These are phyloP conservation scores for Skeletonema menzelii DNA, from an alignment of 108 stramenopile species.

Conservation along the genomic window DNA sequence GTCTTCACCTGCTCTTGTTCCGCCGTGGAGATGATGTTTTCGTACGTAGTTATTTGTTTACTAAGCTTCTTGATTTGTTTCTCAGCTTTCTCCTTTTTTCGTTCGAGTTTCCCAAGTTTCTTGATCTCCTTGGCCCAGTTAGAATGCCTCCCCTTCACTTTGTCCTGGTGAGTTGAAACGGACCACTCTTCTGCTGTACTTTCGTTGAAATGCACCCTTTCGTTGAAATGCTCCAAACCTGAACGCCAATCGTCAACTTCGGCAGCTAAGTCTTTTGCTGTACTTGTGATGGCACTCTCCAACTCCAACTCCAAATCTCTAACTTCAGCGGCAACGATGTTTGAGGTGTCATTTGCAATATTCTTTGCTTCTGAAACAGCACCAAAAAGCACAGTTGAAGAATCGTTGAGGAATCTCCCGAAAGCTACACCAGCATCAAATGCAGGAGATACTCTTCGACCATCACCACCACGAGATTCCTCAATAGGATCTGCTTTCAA, in stretches of 20 bases:
- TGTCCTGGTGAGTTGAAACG: no score
- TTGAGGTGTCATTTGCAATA: neutral
- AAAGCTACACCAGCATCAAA: no score
- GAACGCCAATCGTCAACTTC: no score
- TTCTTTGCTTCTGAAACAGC: neutral
- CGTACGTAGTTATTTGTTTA: no score
- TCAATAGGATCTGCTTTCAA: no score
- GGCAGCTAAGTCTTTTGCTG: no score
- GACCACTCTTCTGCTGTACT: no score
- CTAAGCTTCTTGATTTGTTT: neutral
- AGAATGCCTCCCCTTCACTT: neutral
- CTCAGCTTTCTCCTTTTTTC: neutral
- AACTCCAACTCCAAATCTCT: neutral
- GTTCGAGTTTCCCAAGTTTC: neutral
- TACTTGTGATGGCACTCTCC: no score
- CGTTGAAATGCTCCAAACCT: no score
- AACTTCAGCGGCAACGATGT: neutral
- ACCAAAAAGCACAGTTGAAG: neutral
- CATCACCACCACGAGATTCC: no score
- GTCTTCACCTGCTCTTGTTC: neutral
- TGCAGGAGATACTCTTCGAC: no score
- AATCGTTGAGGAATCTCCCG: neutral
- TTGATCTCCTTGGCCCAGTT: neutral
- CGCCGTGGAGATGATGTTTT: neutral
- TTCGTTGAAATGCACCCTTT: no score